Evolutionary conservation across 805 yeast species (phyloP), one percentile per base, ranked within the genome.

Genomic region (Diddensiella transvaalensis): DNA sequence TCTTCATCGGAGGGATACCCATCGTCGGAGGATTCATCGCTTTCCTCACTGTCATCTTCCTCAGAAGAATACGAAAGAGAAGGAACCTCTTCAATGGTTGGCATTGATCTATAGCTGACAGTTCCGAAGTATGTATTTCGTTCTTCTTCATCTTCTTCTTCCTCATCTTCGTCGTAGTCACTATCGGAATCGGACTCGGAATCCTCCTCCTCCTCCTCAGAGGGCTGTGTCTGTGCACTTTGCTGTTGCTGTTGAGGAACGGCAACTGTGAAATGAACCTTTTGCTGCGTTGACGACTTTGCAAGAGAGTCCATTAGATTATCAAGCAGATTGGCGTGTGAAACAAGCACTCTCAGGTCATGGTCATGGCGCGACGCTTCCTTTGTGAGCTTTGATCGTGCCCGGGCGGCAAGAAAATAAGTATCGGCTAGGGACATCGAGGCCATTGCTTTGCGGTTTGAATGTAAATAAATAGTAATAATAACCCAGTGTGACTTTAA

Each of bases 311-410:
- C 86, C 77, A 84, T 80, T 45, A 83, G 61, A 52, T 70, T 73
- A 60, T 84, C 89, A 53, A 83, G 72, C 70, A 84, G 67, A 62
- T 83, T 84, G 18, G 89, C 88, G 64, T 84, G 89, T 36, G 80
- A 74, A 2, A 83, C 87, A 35, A 83, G 71, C 44, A 71, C 67
- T 42, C 85, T 71, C 44, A 83, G 70, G 46, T 79, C 68, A 26
- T 82, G 76, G 56, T 80, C 83, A 11, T 76, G 75, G 53, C 73
- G 73, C 22, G 76, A 64, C 3, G 87, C 86, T 57, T 83, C 86
- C 47, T 66, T 70, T 39, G 85, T 79, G 22, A 83, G 74, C 67
- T 82, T 83, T 17, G 73, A 58, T 60, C 84, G 79, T 30, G 84
- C 90, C 56, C 71, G 75, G 36, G 83, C 74, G 21, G 88, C 88